Conservation (phyloP, 192 early-diverging fungal genomes). For the Pilobolus umbonatus region DNA sequence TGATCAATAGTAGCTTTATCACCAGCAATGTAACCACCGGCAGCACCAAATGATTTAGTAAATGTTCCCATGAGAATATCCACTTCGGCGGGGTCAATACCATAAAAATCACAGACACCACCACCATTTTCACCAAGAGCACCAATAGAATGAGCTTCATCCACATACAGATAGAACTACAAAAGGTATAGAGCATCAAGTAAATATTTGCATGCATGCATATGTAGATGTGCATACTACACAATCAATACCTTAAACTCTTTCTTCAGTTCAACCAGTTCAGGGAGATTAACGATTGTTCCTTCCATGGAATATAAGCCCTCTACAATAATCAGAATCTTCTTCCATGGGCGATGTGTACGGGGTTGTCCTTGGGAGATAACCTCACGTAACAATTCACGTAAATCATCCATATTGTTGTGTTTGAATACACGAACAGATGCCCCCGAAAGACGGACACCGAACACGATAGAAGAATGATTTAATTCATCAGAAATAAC, state of each 20-base stretch:
- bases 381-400: conserved; percentile 72
- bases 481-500: conserved; percentile 96
- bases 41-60: conserved; percentile 96
- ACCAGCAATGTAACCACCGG: conserved; percentile 92
- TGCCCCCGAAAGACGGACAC: conserved; percentile 87
- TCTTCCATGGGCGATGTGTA: conserved; percentile 98
- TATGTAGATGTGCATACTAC: not conserved
- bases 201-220: not conserved
- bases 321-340: conserved; percentile 95
- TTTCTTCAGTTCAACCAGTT: conserved; percentile 81
- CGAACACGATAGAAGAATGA: conserved; percentile 91
- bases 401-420: conserved; percentile 81
- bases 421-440: conserved; percentile 91
- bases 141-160: conserved; percentile 97
- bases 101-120: conserved; percentile 95
- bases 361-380: conserved; percentile 96
- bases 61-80: conserved; percentile 98
- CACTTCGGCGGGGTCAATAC: conserved; percentile 81
- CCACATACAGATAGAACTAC: conserved; percentile 90
- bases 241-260: conserved; percentile 68
- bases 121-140: conserved; percentile 91
- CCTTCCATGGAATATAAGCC: conserved; percentile 98
- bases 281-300: conserved; percentile 81
- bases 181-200: not conserved
- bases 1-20: conserved; percentile 67